Evolutionary conservation across 1,284 basidiomycete genomes (phyloP).

Genomic region (Coniferiporia sulphurascens): DNA sequence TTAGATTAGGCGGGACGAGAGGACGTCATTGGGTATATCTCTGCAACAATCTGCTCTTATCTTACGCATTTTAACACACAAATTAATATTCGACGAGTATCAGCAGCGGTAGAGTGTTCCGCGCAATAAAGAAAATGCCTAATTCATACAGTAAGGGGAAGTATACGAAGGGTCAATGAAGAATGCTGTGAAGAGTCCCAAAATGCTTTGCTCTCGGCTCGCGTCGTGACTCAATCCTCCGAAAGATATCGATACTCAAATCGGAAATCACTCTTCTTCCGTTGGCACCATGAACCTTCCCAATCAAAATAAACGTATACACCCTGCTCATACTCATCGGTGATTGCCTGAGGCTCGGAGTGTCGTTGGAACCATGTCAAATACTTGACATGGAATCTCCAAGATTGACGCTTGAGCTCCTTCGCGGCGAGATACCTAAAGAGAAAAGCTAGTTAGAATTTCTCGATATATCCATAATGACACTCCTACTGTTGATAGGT

Average conservation of each 20-base stretch:
- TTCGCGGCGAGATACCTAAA: slow-evolving; percentile 90
- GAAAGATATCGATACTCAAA: slow-evolving; percentile 92
- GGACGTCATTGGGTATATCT: background rate
- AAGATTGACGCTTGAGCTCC: slow-evolving; percentile 96
- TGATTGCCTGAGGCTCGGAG: slow-evolving; percentile 98
- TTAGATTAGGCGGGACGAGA: slow-evolving; percentile 51
- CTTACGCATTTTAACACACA: slow-evolving; percentile 13
- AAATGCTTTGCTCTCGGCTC: background rate
- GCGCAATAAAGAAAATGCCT: slow-evolving; percentile 8
- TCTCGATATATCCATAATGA: slow-evolving; percentile 7
- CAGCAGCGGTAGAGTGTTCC: background rate
- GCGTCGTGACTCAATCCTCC: slow-evolving; percentile 55
- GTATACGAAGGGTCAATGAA: slow-evolving; percentile 5
- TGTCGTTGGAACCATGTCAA: slow-evolving; percentile 99
- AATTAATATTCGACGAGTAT: background rate
- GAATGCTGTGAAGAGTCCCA: background rate
- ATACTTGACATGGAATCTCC: slow-evolving; percentile 99
- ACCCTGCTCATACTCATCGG: slow-evolving; percentile 99
- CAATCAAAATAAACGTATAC: slow-evolving; percentile 97
- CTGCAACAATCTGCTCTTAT: background rate
- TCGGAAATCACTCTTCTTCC: slow-evolving; percentile 97
- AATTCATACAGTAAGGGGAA: slow-evolving; percentile 17
- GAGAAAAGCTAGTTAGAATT: slow-evolving; percentile 8
- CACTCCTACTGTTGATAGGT: slow-evolving; percentile 89
- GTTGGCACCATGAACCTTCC: slow-evolving; percentile 97